Evolutionary conservation across 1,139 yeast genomes (phyloP), one percentile per base, ranked within the genome.

Genomic region (Kodamaea sp.): DNA sequence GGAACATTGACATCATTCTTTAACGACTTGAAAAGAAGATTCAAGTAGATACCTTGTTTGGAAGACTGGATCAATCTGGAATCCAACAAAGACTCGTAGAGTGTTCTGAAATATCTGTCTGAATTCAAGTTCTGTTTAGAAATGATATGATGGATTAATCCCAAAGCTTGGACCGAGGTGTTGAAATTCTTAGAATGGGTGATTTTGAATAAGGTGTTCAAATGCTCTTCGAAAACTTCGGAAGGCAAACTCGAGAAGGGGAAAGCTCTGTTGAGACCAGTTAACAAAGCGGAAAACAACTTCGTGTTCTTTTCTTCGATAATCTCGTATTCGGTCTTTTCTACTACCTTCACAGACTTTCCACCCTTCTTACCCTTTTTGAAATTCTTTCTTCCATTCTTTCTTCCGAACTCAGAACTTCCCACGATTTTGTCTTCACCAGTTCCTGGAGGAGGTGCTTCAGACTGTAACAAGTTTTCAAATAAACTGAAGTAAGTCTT

Each of bases 241-340:
- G 79, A 72, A 7, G 95, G 85, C 38, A 94, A 70, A 42, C 78
- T 74, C 2, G 96, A 82, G 57, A 87, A 92, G 38, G 98, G 97
- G 71, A 87, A 90, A 1, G 98, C 94, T 64, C 99, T 84, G 59
- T 94, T 94, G 42, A 92, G 77, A 46, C 99, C 99, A 2, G 98
- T 89, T 45, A 92, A 76, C 41, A 94, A 76, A 14, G 96, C 97
- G 22, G 96, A 83, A 49, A 90, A 88, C 50, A 92, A 66, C 53
- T 87, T 86, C 27, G 95, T 76, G 51, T 82, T 85, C 53, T 83
- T 86, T 53, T 92, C 97, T 56, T 88, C 96, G 29, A 82, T 61
- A 4, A 85, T 69, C 48, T 86, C 95, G 33, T 68, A 72, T 40
- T 80, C 83, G 11, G 88, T 71, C 58, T 86, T 86, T 30, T 70